Percentiles rank a stretch among this genome's conserved stretches.
Conservation (phyloP, 257 asterid species). For the Avicennia marina region DNA sequence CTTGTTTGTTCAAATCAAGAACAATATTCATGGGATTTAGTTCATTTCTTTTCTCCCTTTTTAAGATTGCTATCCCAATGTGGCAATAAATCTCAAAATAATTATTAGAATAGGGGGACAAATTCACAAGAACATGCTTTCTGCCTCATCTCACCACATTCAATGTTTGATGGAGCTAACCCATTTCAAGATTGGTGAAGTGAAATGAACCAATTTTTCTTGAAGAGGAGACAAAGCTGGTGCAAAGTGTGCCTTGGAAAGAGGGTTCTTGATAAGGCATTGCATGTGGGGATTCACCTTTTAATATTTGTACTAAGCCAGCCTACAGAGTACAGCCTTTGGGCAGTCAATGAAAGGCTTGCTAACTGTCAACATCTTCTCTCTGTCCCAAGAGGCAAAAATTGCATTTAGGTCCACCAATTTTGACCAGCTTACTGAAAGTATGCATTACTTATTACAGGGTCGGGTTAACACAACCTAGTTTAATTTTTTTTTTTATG, state of each 20-base stretch:
- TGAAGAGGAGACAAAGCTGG: constrained; percentile 7
- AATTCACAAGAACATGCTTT: constrained; percentile 10
- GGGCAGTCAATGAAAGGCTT: constrained; percentile 9
- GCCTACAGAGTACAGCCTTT: constrained; percentile 10
- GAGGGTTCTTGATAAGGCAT: constrained; percentile 20
- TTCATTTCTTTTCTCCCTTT: neutral
- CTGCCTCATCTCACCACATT: constrained; percentile 23
- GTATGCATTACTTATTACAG: too few species aligned
- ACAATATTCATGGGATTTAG: neutral
- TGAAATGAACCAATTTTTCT: constrained; percentile 25
- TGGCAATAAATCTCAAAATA: neutral
- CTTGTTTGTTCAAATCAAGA: neutral
- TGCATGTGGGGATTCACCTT: constrained; percentile 15
- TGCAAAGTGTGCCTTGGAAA: constrained; percentile 21
- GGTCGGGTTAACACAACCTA: too few species aligned
- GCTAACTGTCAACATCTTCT: constrained; percentile 16
- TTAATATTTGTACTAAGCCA: constrained; percentile 12
- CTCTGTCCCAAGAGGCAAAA: constrained; percentile 7
- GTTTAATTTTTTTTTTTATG: too few species aligned
- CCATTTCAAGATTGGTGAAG: neutral
- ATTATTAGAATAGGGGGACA: constrained; percentile 19
- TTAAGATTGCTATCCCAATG: neutral
- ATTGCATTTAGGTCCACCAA: neutral
- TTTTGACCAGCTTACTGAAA: neutral
- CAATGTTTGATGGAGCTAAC: constrained; percentile 11